Base-by-base conservation (phyloP, 371 early-diverging fungal genomes). In the Dinochytrium kinnereticum region DNA sequence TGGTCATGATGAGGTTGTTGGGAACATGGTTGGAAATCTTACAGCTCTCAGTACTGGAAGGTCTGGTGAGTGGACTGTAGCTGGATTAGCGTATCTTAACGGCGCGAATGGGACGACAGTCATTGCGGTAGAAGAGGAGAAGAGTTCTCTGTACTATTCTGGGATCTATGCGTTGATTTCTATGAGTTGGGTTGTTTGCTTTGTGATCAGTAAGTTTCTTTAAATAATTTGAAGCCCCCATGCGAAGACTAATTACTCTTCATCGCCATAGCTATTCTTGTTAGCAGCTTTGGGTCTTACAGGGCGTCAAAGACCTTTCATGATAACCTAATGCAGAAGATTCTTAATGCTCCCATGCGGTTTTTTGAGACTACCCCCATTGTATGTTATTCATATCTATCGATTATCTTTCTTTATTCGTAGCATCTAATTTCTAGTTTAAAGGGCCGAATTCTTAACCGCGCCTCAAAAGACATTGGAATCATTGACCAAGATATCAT, bases 291-390 rank as follows among this genome's bases (percentile, higher is more conserved):
- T n/a, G 78, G 77, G 37, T 71, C 72, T 1, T 53, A 64, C 59
- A 36, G 68, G 24, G 85, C 84, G 1, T 78, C 81, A 26, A 70
- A 64, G 28, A 39, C 30, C 0, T 51, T 84, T 15, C 86, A 85
- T 68, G 34, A 57, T 0, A 37, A 65, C 10, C 64, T 82, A 51
- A 67, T 84, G 44, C n/a, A 38, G 21, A 44, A 68, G 28, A 59
- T 86, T 24, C 36, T 83, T 30, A 44, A 61, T 31, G 83, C 86
- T 1, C 86, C 86, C 34, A 69, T 93, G 37, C 85, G 91, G n/a
- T 94, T 94, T 74, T 81, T 79, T 71, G 95, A 96, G 50, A 86
- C 82, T 28, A 95, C 94, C 0, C 91, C 95, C 1, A 76, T 92
- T 66, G 66, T 66, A 33, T n/a, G 66, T n/a, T n/a, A n/a, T n/a